phyloP scores from a whole-genome alignment of 2,329 filamentous ascomycete species.

The Colletotrichum zoysiae region DNA sequence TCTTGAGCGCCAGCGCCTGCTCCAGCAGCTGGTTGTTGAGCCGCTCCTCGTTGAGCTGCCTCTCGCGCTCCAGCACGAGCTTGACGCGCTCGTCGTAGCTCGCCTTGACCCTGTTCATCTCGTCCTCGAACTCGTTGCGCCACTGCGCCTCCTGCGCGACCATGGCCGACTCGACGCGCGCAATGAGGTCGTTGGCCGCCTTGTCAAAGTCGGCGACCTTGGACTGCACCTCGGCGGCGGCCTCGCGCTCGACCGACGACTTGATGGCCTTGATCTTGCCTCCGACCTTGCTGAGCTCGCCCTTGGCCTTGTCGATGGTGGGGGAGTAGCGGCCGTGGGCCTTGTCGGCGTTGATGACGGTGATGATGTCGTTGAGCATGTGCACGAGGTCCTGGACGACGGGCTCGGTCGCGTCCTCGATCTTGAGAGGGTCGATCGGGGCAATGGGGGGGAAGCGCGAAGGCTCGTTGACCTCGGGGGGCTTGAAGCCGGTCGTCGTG shows the following conservation, averaged over 20 bases:
- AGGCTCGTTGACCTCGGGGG: slow-evolving; percentile 75
- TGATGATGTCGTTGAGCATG: slow-evolving; percentile 96
- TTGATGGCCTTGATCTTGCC: slow-evolving; percentile 82
- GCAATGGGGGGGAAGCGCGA: slow-evolving; percentile 73
- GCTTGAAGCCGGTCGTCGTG: slow-evolving; percentile 58
- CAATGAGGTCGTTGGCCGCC: slow-evolving; percentile 87
- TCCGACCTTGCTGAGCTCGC: slow-evolving; percentile 82
- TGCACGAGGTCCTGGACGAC: slow-evolving; percentile 93
- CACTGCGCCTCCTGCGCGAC: slow-evolving; percentile 83
- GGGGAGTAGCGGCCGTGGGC: slow-evolving; percentile 81
- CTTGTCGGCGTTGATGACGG: slow-evolving; percentile 89
- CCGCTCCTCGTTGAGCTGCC: slow-evolving; percentile 84
- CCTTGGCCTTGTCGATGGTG: slow-evolving; percentile 87
- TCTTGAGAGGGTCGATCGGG: slow-evolving; percentile 82
- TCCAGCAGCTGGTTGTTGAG: slow-evolving; percentile 88
- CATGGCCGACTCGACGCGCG: slow-evolving; percentile 88
- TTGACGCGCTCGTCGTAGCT: slow-evolving; percentile 85
- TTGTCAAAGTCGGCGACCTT: slow-evolving; percentile 84
- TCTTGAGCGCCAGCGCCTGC: slow-evolving; percentile 90
- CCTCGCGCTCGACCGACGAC: slow-evolving; percentile 74
- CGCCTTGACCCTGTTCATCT: slow-evolving; percentile 83
- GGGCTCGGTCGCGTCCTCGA: slow-evolving; percentile 83
- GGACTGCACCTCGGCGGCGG: slow-evolving; percentile 80
- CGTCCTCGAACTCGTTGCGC: slow-evolving; percentile 87
- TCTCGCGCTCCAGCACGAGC: slow-evolving; percentile 82